Evolutionary conservation across 2,329 filamentous ascomycete genomes (phyloP), one percentile per base, ranked within the genome.

Genomic region (Rhinocladiella mackenziei): DNA sequence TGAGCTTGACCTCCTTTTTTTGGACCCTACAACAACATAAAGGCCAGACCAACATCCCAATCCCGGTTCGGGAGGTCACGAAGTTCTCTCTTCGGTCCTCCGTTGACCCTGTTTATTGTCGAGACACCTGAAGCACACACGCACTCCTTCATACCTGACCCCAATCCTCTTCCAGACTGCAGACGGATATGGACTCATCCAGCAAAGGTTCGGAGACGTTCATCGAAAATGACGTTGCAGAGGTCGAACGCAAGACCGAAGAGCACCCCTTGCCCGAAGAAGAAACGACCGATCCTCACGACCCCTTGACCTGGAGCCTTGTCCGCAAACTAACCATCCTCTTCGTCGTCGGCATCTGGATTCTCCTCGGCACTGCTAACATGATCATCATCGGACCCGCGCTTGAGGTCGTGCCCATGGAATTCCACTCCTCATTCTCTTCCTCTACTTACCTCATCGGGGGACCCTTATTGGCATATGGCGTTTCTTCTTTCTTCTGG

Each of bases 401-500:
- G 7, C 43, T 53, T 19, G 44, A 44, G 23, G 43, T 42, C 19
- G 43, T 51, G 35, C 49, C 48, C 4, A 9, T 36, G 23, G 49
- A 48, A 22, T 49, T 51, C 23, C 17, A 45, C 14, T 45, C 45
- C 2, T 45, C 49, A 3, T 47, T 43, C 23, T 39, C 30, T 34
- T 39, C 32, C 11, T 41, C 48, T 7, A 47, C 48, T 13, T 51
- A 51, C 34, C 44, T 43, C n/a, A 42, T 51, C 22, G 39, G 36
- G 2, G 38, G 40, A 4, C 43, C 48, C 15, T 30, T 43, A 5
- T 25, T 51, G 19, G 44, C 48, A 1, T 48, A 51, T 29, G 48
- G 48, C 15, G 36, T 48, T 7, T 43, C 43, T 10, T 51, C 52
- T 7, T 53, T 55, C 22, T 10, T 61, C 28, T 57, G 52, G 52